Conservation (phyloP, 805 yeast species). For the Lachancea meyersii region DNA sequence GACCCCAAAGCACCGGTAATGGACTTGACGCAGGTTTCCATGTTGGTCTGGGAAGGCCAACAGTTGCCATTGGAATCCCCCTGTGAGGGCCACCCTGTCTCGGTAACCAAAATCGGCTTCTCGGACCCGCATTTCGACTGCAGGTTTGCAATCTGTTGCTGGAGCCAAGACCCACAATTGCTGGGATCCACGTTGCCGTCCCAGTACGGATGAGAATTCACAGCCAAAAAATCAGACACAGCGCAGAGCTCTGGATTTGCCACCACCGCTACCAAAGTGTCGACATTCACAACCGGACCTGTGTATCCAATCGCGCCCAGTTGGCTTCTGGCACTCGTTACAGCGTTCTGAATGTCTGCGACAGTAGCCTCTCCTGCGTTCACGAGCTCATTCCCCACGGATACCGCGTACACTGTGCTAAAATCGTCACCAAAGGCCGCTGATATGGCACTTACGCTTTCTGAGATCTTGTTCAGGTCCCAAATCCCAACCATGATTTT, state of each 20-base stretch:
- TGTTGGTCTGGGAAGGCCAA: slow-evolving; percentile 60
- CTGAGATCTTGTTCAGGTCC: slow-evolving; percentile 62
- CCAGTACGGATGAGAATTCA: slow-evolving; percentile 78
- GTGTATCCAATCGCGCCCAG: slow-evolving; percentile 60
- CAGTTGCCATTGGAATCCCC: slow-evolving; percentile 63
- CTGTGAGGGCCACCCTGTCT: slow-evolving; percentile 75
- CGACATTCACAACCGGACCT: slow-evolving; percentile 71
- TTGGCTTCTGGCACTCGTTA: slow-evolving; percentile 47
- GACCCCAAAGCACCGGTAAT: slow-evolving; percentile 51
- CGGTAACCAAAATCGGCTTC: slow-evolving; percentile 50
- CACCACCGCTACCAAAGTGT: slow-evolving; percentile 64
- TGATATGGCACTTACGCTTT: slow-evolving; percentile 46
- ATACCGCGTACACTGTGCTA: slow-evolving; percentile 33
- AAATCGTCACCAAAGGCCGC: slow-evolving; percentile 43
- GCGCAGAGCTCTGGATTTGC: slow-evolving; percentile 58
- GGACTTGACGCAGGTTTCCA: slow-evolving; percentile 53
- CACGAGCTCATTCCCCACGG: slow-evolving; percentile 80
- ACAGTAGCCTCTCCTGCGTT: slow-evolving; percentile 49
- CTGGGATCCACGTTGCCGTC: slow-evolving; percentile 51
- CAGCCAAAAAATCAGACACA: slow-evolving; percentile 66
- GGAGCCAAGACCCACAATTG: slow-evolving; percentile 60
- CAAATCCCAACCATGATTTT: slow-evolving; percentile 67
- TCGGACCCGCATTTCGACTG: slow-evolving; percentile 45
- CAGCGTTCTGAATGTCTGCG: slow-evolving; percentile 49
- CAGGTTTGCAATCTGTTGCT: slow-evolving; percentile 49